A percentile compares a stretch with the other conserved stretches of the same genome.
These are phyloP conservation scores for Saccharomycopsis guyanensis DNA, from an alignment of 805 yeast species.

Conservation along the genomic window DNA sequence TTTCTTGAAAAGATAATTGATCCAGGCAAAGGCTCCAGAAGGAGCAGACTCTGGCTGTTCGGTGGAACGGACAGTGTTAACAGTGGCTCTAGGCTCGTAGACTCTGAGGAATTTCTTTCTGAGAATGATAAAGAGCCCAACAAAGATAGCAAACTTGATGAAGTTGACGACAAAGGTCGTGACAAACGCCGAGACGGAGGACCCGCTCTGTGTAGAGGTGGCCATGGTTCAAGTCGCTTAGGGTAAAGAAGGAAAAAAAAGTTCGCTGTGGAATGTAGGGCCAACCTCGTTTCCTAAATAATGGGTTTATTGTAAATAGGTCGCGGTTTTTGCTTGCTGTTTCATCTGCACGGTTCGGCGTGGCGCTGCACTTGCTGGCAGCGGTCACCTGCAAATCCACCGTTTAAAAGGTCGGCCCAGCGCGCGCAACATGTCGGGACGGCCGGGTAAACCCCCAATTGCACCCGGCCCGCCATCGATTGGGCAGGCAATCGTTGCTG, in stretches of 20 bases:
- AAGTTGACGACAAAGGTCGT: slow-evolving; percentile 66
- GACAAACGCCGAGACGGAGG: slow-evolving; percentile 75
- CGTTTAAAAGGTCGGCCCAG: too few relatives aligned
- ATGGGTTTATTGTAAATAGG: background rate
- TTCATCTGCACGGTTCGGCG: background rate
- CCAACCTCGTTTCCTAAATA: background rate
- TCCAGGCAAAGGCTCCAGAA: slow-evolving; percentile 55
- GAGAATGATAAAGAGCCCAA: slow-evolving; percentile 50
- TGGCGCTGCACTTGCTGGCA: background rate
- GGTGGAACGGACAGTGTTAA: slow-evolving; percentile 31
- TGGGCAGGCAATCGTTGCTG: too few relatives aligned
- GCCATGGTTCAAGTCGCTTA: slow-evolving; percentile 19
- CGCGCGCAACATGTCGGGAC: too few relatives aligned
- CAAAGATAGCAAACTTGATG: slow-evolving; percentile 49
- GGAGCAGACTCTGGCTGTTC: slow-evolving; percentile 61
- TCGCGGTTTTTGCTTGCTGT: background rate
- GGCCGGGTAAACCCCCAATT: too few relatives aligned
- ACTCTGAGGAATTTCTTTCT: slow-evolving; percentile 61
- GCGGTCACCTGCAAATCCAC: background rate
- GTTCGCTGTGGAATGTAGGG: background rate
- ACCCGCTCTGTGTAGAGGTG: slow-evolving; percentile 22
- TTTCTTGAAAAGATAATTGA: slow-evolving; percentile 39
- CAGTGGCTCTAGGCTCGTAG: slow-evolving; percentile 70
- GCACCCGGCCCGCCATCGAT: too few relatives aligned
- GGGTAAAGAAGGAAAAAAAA: background rate